phyloP scores from a whole-genome alignment of 352 stramenopile species.

The Elongisporangium anandrum region DNA sequence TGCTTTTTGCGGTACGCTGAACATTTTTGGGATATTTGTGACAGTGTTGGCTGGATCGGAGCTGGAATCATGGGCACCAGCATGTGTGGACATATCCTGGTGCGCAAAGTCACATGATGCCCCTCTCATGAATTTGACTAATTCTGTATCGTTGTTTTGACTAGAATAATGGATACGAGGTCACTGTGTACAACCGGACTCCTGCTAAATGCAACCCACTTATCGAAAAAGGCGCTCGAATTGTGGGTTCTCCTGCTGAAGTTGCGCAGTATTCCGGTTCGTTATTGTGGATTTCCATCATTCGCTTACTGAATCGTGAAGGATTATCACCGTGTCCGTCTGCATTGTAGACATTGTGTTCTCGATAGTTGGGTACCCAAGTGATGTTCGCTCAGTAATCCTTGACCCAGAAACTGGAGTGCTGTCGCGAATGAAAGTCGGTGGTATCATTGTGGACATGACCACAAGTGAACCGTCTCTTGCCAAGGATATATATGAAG shows the following conservation, averaged over 20 bases:
- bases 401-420: conserved; percentile 59
- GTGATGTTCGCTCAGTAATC: conserved; percentile 77
- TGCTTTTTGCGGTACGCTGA: neutral
- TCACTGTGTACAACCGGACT: conserved; percentile 86
- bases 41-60: conserved; percentile 83
- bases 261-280: conserved; percentile 72
- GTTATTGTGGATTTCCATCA: conserved; percentile 2
- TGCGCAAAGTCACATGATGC: conserved; percentile 16
- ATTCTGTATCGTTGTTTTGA: neutral
- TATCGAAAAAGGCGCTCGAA: conserved; percentile 67
- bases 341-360: conserved; percentile 80
- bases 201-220: conserved; percentile 74
- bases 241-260: conserved; percentile 71
- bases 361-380: conserved; percentile 85
- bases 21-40: conserved; percentile 2
- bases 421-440: conserved; percentile 67
- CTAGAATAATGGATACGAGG: conserved; percentile 78
- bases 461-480: conserved; percentile 85
- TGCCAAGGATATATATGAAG: conserved; percentile 85
- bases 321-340: conserved; percentile 1
- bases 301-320: neutral
- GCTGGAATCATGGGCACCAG: conserved; percentile 86
- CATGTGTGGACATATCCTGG: conserved; percentile 87
- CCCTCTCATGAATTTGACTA: conserved; percentile 1
- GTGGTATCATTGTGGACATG: conserved; percentile 88